Percentiles rank a stretch among this genome's conserved stretches.
These are phyloP conservation scores for Apiospora malaysiana DNA, from an alignment of 2,329 filamentous ascomycete species.

Conservation along the genomic window DNA sequence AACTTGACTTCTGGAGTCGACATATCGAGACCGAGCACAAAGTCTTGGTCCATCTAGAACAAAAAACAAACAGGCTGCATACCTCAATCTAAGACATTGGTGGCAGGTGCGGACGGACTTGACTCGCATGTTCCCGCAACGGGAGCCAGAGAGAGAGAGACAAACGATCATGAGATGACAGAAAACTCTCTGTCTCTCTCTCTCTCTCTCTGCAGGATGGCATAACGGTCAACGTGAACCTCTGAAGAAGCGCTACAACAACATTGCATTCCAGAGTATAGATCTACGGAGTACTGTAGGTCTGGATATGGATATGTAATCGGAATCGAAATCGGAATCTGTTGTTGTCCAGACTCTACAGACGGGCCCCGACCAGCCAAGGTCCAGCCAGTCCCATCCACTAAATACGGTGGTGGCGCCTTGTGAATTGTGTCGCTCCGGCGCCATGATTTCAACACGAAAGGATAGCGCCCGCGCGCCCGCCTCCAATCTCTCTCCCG, in stretches of 20 bases:
- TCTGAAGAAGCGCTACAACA: neutral
- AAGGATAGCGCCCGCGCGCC: neutral
- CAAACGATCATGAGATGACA: slow-evolving; percentile 10
- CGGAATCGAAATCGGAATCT: neutral
- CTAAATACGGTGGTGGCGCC: slow-evolving; percentile 10
- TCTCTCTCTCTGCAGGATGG: neutral
- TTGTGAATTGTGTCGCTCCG: neutral
- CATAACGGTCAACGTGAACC: neutral
- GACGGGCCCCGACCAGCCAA: neutral
- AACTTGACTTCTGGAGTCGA: too few relatives aligned
- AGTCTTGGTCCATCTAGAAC: neutral
- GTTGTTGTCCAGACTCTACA: neutral
- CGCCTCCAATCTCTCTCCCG: neutral
- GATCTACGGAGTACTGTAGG: neutral
- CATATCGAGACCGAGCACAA: neutral
- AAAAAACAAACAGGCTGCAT: neutral
- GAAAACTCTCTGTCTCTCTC: neutral
- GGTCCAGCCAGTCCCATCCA: neutral
- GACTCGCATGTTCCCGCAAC: slow-evolving; percentile 1
- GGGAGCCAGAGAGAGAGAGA: neutral
- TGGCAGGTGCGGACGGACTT: neutral
- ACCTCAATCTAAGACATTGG: neutral
- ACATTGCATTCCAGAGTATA: neutral
- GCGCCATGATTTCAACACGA: slow-evolving; percentile 5
- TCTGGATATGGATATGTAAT: neutral